Conservation (phyloP, 2,329 filamentous ascomycete genomes). For the Fusarium sp. region DNA sequence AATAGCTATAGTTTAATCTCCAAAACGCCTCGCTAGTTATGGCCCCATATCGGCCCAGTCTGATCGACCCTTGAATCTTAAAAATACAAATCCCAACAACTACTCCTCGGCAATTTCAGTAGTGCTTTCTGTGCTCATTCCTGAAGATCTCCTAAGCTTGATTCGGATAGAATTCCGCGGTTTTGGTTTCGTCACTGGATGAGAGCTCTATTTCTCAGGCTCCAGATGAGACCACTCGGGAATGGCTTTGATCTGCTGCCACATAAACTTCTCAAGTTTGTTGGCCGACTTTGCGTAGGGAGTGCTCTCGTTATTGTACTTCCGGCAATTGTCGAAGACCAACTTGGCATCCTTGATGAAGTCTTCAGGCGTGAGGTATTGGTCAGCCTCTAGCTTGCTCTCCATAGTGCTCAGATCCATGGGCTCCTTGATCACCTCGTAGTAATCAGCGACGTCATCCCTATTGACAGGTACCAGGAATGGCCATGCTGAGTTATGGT, state of each 20-base stretch:
- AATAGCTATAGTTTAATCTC: neutral
- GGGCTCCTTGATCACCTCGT: constrained; percentile 96
- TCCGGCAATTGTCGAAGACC: constrained; percentile 93
- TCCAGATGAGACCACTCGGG: constrained; percentile 86
- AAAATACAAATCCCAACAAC: neutral
- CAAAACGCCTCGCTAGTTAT: constrained; percentile 38
- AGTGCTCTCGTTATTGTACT: constrained; percentile 96
- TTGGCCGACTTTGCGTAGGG: constrained; percentile 95
- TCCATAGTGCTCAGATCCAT: constrained; percentile 99
- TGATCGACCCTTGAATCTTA: neutral
- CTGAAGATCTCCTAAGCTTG: constrained; percentile 1
- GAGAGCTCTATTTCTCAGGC: constrained; percentile 55
- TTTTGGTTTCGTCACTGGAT: constrained; percentile 20
- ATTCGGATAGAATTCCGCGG: constrained; percentile 21
- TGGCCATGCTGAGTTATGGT: constrained; percentile 92
- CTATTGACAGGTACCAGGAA: constrained; percentile 94
- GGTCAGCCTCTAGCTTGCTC: constrained; percentile 90
- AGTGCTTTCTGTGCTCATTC: neutral
- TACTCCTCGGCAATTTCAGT: neutral
- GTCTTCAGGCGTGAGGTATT: constrained; percentile 91
- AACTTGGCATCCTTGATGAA: constrained; percentile 90
- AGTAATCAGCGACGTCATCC: constrained; percentile 98
- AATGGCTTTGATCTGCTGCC: constrained; percentile 88
- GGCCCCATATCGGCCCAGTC: neutral
- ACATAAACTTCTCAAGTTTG: constrained; percentile 95